Percentiles rank a stretch among this genome's conserved stretches.
phyloP scores from a whole-genome alignment of 1,284 basidiomycete species.

The Ganoderma lingzhi region DNA sequence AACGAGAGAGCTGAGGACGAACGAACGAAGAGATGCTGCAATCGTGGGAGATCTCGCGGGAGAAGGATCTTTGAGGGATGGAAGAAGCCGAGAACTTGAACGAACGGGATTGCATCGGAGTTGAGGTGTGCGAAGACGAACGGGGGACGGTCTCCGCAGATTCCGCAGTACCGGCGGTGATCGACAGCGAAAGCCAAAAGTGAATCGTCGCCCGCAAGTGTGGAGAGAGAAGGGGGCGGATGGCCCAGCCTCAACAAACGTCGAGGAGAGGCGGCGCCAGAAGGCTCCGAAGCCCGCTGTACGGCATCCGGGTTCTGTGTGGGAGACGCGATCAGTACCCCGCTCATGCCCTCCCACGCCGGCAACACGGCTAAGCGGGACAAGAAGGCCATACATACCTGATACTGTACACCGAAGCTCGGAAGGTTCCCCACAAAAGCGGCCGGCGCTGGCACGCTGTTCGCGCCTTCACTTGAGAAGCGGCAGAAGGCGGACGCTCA shows the following conservation, averaged over 20 bases:
- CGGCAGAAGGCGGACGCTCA: constrained; percentile 45
- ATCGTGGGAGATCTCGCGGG: not conserved
- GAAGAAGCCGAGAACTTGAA: not conserved
- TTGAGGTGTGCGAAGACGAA: not conserved
- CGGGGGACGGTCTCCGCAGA: not conserved
- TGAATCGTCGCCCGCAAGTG: not conserved
- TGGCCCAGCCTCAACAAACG: not conserved
- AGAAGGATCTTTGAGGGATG: not conserved
- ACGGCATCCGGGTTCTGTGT: constrained; percentile 2
- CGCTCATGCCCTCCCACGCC: not conserved
- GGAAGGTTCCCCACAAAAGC: not conserved
- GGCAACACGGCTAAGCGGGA: not conserved
- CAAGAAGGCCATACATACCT: not conserved
- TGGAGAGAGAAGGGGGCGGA: not conserved
- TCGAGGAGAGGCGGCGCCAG: not conserved
- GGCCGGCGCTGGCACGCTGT: not conserved
- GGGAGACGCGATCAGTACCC: not conserved
- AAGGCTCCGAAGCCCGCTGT: not conserved
- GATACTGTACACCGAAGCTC: not conserved
- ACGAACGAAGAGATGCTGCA: constrained; percentile 1
- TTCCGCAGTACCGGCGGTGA: not conserved
- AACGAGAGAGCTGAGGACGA: not conserved
- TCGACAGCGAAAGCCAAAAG: constrained; percentile 5
- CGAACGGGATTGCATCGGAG: constrained; percentile 1
- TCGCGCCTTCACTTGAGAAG: constrained; percentile 27